These are phyloP conservation scores for Claviceps sp. DNA, from an alignment of 2,329 filamentous ascomycete genomes.

Conservation along the genomic window DNA sequence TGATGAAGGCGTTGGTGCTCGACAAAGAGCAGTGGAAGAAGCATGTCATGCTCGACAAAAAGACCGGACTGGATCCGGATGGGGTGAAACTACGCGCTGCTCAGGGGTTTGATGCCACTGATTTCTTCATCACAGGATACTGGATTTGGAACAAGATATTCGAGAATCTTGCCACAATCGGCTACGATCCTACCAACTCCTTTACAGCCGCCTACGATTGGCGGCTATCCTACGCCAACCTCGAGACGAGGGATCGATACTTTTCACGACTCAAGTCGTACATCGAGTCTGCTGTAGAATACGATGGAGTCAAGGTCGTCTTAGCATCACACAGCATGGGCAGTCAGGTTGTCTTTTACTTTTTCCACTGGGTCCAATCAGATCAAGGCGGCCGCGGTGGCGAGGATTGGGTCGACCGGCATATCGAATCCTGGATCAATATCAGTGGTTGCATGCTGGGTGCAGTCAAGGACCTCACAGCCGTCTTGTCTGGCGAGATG, in stretches of 20 bases:
- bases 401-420: constrained; percentile 73
- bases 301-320: constrained; percentile 66
- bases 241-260: constrained; percentile 84
- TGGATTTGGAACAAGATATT: constrained; percentile 99
- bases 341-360: constrained; percentile 82
- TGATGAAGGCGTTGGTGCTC: constrained; percentile 89
- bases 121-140: constrained; percentile 85
- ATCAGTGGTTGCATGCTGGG: constrained; percentile 97
- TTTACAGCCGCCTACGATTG: constrained; percentile 73
- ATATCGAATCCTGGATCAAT: constrained; percentile 95
- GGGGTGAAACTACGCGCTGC: constrained; percentile 82
- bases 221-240: constrained; percentile 79
- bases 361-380: constrained; percentile 68
- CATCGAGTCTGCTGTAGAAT: constrained; percentile 70
- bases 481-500: constrained; percentile 92
- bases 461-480: constrained; percentile 79
- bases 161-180: constrained; percentile 89
- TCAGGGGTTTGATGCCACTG: constrained; percentile 92
- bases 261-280: constrained; percentile 83
- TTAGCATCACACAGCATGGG: constrained; percentile 96
- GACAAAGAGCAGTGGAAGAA: constrained; percentile 92
- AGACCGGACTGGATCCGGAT: constrained; percentile 81
- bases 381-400: constrained; percentile 70
- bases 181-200: constrained; percentile 76
- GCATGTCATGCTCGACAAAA: constrained; percentile 92